Conservation (phyloP, 169 alveolate species). For the Fabrea salina region DNA sequence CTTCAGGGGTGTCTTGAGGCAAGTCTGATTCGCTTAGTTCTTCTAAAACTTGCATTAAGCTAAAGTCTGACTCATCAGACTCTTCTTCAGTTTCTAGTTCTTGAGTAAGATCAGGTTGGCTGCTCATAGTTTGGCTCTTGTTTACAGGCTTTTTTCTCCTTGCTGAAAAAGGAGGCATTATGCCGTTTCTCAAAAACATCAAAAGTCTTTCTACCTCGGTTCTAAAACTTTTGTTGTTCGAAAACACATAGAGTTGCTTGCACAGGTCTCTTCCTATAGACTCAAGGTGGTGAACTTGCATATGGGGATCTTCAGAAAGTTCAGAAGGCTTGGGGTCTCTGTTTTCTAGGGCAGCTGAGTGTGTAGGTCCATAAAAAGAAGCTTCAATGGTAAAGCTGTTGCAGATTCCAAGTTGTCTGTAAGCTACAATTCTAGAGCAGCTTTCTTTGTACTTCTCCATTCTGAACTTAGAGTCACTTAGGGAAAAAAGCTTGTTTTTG, state of each 20-base stretch:
- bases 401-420: constrained; percentile 24
- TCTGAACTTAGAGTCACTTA: constrained; percentile 35
- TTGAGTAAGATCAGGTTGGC: not conserved
- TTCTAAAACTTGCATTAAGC: not conserved
- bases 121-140: not conserved
- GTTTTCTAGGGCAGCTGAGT: not conserved
- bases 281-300: not conserved
- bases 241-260: not conserved
- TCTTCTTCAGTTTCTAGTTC: constrained; percentile 3
- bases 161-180: not conserved
- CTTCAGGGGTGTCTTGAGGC: not conserved
- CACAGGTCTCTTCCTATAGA: constrained; percentile 15
- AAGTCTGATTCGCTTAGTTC: not conserved
- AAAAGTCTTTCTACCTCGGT: not conserved
- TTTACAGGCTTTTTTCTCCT: not conserved
- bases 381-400: constrained; percentile 39
- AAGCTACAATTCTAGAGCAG: constrained; percentile 33
- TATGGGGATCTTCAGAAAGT: not conserved
- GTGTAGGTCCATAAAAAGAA: constrained; percentile 32
- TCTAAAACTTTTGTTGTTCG: not conserved
- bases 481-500: constrained; percentile 31
- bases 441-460: constrained; percentile 37
- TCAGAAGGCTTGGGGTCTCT: not conserved
- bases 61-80: not conserved
- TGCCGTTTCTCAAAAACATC: not conserved